Percentiles rank a stretch among this genome's conserved stretches.
phyloP scores from a whole-genome alignment of 257 asterid genomes.

The Nicotiana benthamiana region DNA sequence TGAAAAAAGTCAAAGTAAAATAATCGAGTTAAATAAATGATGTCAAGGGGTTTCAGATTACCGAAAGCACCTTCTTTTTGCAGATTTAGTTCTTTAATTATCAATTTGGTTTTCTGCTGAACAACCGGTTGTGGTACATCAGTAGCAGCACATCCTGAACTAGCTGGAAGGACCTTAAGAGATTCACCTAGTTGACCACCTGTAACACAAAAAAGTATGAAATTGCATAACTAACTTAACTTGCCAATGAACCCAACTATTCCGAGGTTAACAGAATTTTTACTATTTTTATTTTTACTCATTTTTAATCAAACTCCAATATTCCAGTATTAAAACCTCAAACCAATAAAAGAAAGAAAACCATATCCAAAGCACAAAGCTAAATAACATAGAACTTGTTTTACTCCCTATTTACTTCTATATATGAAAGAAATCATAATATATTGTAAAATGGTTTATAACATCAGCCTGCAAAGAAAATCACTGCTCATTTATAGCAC shows the following conservation, averaged over 20 bases:
- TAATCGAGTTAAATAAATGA: background rate
- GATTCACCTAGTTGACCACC: constrained; percentile 22
- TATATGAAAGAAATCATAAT: no score
- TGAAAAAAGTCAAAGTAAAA: no score
- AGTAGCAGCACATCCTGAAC: constrained; percentile 12
- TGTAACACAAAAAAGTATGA: constrained; percentile 7
- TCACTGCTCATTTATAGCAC: no score
- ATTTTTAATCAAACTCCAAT: no score
- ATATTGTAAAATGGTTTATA: no score
- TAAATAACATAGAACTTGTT: no score
- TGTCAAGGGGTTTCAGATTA: background rate
- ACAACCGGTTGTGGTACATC: constrained; percentile 13
- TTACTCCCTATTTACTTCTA: no score
- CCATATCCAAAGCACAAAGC: no score
- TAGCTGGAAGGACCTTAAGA: constrained; percentile 8
- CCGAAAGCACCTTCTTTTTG: constrained; percentile 37
- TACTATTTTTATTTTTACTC: no score
- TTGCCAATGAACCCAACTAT: background rate
- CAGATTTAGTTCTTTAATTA: constrained; percentile 17
- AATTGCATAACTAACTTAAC: background rate
- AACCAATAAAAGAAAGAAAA: no score
- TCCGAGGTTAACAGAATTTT: background rate
- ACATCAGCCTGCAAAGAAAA: no score
- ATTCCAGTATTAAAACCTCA: no score
- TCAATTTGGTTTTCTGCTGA: constrained; percentile 12